These are phyloP conservation scores for Vanderwaltozyma tropicalis DNA, from an alignment of 805 yeast genomes.

Conservation along the genomic window DNA sequence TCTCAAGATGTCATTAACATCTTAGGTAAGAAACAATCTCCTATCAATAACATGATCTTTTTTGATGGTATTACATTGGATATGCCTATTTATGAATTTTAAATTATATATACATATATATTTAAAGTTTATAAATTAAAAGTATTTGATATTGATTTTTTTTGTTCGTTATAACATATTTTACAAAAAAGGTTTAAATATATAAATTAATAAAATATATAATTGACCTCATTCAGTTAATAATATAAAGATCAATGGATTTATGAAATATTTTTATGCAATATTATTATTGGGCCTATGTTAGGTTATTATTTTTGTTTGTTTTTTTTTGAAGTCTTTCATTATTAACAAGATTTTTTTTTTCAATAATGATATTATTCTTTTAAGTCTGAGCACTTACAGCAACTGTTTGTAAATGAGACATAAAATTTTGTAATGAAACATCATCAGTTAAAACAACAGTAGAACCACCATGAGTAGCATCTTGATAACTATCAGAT, in stretches of 20 bases:
- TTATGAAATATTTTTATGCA: background rate
- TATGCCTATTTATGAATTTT: constrained; percentile 60
- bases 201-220: too few relatives aligned
- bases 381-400: constrained; percentile 37
- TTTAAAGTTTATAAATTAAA: background rate
- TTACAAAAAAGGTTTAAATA: too few relatives aligned
- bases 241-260: background rate
- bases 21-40: constrained; percentile 63
- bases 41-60: constrained; percentile 70
- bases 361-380: background rate
- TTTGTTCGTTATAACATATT: background rate
- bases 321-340: too few relatives aligned
- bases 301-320: too few relatives aligned
- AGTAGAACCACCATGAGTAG: constrained; percentile 42
- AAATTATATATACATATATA: background rate
- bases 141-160: too few relatives aligned
- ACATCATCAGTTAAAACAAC: constrained; percentile 94
- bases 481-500: constrained; percentile 61
- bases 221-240: too few relatives aligned
- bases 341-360: too few relatives aligned
- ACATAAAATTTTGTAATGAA: constrained; percentile 84
- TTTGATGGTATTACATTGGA: constrained; percentile 62
- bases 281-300: background rate
- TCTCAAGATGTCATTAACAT: constrained; percentile 86
- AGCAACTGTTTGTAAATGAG: constrained; percentile 81